phyloP scores from a whole-genome alignment of 305 asterid genomes.

The Lippia alba region DNA sequence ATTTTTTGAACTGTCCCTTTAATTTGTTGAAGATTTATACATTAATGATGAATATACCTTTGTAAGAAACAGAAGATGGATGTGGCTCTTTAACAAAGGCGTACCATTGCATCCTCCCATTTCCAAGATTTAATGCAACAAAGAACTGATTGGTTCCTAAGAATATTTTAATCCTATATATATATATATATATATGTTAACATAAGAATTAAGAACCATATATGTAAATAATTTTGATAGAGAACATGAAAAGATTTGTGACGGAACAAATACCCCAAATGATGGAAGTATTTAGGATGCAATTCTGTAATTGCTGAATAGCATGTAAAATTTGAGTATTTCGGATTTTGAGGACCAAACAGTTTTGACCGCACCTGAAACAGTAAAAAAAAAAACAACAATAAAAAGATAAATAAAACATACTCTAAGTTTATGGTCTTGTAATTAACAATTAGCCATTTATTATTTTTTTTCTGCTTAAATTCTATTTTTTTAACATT shows the following conservation, averaged over 20 bases:
- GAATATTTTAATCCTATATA: slow-evolving; percentile 25
- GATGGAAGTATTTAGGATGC: slow-evolving; percentile 6
- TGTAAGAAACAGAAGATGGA: not conserved
- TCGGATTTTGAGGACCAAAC: slow-evolving; percentile 22
- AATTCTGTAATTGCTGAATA: slow-evolving; percentile 28
- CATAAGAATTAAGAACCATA: not conserved
- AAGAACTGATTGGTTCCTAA: slow-evolving; percentile 25
- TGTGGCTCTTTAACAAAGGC: slow-evolving; percentile 27
- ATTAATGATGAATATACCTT: not conserved
- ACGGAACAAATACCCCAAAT: slow-evolving; percentile 4
- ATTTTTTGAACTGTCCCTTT: no score
- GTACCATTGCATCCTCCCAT: slow-evolving; percentile 34
- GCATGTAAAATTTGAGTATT: slow-evolving; percentile 30
- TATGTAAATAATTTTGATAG: not conserved
- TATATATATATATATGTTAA: not conserved
- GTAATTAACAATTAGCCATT: no score
- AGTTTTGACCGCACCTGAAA: slow-evolving; percentile 28
- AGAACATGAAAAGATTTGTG: not conserved
- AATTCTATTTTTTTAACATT: no score
- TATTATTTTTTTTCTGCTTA: no score
- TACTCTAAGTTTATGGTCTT: no score
- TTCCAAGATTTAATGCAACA: slow-evolving; percentile 27
- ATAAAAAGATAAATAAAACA: not conserved
- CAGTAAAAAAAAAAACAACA: not conserved
- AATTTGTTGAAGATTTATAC: not conserved